Evolutionary conservation across 2,329 filamentous ascomycete genomes (phyloP).

Genomic region (Diplodia mutila): DNA sequence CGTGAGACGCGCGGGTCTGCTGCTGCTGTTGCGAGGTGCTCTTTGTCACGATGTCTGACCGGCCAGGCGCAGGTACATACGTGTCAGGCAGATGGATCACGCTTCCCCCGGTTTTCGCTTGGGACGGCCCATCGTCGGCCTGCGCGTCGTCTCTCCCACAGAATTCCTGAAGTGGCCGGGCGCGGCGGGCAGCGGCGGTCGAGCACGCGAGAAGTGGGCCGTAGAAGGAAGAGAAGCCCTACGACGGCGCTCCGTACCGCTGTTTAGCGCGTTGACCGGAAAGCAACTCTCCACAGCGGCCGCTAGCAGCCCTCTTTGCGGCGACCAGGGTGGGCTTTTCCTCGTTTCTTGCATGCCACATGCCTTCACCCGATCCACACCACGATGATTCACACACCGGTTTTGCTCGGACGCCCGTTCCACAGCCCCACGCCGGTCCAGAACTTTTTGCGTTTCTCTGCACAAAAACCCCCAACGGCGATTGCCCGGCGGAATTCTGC

Average conservation of each 20-base stretch:
- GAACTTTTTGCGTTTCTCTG: constrained; percentile 1
- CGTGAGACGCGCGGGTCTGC: not conserved
- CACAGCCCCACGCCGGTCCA: constrained; percentile 16
- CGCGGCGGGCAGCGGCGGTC: constrained; percentile 5
- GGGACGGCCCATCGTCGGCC: constrained; percentile 12
- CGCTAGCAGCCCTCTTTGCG: constrained; percentile 21
- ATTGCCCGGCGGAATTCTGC: not conserved
- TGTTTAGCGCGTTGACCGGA: constrained; percentile 16
- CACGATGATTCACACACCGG: constrained; percentile 18
- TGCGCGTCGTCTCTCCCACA: not conserved
- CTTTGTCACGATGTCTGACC: not conserved
- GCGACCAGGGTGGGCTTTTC: constrained; percentile 5
- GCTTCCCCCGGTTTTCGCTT: constrained; percentile 23
- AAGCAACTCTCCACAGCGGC: constrained; percentile 14
- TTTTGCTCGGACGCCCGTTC: constrained; percentile 8
- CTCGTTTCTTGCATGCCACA: constrained; percentile 24
- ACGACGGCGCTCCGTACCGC: constrained; percentile 19
- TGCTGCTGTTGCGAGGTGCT: not conserved
- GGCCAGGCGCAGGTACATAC: constrained; percentile 14
- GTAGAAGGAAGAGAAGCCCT: constrained; percentile 9
- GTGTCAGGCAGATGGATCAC: constrained; percentile 15
- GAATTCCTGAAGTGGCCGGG: constrained; percentile 9
- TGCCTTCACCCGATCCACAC: constrained; percentile 14
- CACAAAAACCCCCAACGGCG: not conserved
- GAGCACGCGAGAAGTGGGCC: constrained; percentile 23